These are phyloP conservation scores for Boletus vinaceobasis DNA, from an alignment of 768 basidiomycete species.

Conservation along the genomic window DNA sequence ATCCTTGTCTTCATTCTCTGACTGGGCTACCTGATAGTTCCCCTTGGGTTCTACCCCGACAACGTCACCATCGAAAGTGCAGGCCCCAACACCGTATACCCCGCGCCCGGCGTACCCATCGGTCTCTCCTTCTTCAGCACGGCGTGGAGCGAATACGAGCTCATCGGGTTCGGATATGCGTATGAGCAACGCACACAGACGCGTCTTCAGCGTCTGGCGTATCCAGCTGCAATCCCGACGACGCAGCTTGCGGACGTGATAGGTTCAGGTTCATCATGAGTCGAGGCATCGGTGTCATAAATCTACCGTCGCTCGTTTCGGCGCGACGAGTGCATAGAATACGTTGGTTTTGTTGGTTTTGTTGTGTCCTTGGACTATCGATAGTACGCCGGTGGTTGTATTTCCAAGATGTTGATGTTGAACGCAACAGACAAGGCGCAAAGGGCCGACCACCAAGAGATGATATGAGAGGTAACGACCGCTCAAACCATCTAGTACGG, in stretches of 20 bases:
- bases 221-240: conserved; percentile 51
- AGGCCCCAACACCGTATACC: conserved; percentile 31
- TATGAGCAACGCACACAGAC: conserved; percentile 56
- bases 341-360: not conserved
- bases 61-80: conserved; percentile 32
- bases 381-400: not conserved
- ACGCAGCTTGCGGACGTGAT: conserved; percentile 45
- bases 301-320: not conserved
- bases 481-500: too few species aligned
- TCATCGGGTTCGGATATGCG: conserved; percentile 42
- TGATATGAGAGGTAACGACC: not conserved
- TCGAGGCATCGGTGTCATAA: too few species aligned
- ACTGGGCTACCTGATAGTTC: conserved; percentile 18
- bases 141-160: conserved; percentile 41
- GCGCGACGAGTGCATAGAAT: not conserved
- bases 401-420: not conserved
- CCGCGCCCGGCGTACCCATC: conserved; percentile 40
- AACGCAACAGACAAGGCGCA: not conserved
- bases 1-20: not conserved
- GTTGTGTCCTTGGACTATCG: not conserved
- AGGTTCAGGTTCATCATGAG: not conserved
- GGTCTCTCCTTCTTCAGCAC: conserved; percentile 43
- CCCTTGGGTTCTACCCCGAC: conserved; percentile 39
- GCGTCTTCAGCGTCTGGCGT: conserved; percentile 46
- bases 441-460: too few species aligned